Base-by-base conservation (phyloP, 2,329 filamentous ascomycete genomes). In the Verticillium zaregamsianum region DNA sequence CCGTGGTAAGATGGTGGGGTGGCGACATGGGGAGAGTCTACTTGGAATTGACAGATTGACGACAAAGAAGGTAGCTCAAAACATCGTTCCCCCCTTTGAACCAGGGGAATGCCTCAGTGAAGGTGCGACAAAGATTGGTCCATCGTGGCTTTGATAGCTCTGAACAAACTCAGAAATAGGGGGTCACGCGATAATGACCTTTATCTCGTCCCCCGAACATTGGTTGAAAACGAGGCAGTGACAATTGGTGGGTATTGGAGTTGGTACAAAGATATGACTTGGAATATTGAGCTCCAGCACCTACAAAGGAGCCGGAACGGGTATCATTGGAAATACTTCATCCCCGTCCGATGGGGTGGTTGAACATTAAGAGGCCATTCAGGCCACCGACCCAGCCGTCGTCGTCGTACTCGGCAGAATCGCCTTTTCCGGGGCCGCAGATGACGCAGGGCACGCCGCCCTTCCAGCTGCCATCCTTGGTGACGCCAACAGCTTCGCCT, bases 361-460 rank as follows among this genome's bases (percentile, higher is more conserved):
- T 99, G 74, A 98, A 99, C 79, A 99, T 99, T 68, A 99, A 78
- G 70, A 98, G 73, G 11, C 92, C 92, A 72, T 97, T 99, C 71
- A 99, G 76, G 0, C 95, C 94, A 1, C 94, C 94, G 2, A 99
- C 94, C 95, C 95, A 99, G 20, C 94, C 92, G 74, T 98, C 94
- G 69, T 97, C 92, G 55, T 89, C 85, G 65, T 62, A 66, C 3
- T 88, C 85, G 2, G 79, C 76, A 5, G 69, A 68, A 40, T 73
- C 73, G 67, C 68, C 83, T 79, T 68, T 81, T 69, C 68, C 77
- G 66, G 76, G 74, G 14, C 77, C 84, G 55, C 93, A 82, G 70
- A 97, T 95, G 35, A 98, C 91, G 72, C 93, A 96, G 3, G 95
- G 95, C 15, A 98, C 93, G 12, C 94, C 94, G 31, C 93, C 92